A percentile compares a stretch with the other conserved stretches of the same genome.
Evolutionary conservation across 192 early-diverging fungal genomes (phyloP).

Genomic region (Blastocladiella britannica): DNA sequence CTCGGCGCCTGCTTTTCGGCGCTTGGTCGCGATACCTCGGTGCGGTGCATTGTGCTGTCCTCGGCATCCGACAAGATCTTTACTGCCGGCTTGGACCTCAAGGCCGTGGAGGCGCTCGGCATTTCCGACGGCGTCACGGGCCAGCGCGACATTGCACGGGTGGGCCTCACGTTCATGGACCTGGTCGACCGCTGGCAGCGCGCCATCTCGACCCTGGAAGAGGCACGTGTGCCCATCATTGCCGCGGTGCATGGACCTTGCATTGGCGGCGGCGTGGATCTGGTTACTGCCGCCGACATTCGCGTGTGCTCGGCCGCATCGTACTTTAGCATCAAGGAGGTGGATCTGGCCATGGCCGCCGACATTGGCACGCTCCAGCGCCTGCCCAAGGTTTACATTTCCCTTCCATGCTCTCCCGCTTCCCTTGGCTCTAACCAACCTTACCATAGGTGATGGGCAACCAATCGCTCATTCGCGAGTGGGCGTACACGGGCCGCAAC

Average conservation of each 20-base stretch:
- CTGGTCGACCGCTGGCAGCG: constrained; percentile 24
- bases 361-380: constrained; percentile 88
- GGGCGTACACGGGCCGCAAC: constrained; percentile 61
- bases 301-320: constrained; percentile 56
- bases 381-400: constrained; percentile 78
- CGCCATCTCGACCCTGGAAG: constrained; percentile 55
- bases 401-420: too few relatives aligned
- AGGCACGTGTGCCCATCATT: constrained; percentile 72
- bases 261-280: constrained; percentile 69
- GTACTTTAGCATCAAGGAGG: constrained; percentile 73
- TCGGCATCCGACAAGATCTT: constrained; percentile 50
- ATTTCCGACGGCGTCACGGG: not conserved
- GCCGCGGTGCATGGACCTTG: constrained; percentile 66
- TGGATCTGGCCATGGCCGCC: constrained; percentile 82
- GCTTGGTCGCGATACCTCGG: constrained; percentile 35
- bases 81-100: constrained; percentile 78
- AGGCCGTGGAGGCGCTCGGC: constrained; percentile 11
- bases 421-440: constrained; percentile 13
- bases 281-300: constrained; percentile 83
- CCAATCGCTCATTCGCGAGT: constrained; percentile 71
- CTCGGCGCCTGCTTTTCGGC: constrained; percentile 33
- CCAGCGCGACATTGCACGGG: not conserved
- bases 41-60: constrained; percentile 57
- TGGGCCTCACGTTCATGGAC: not conserved
- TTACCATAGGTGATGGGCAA: constrained; percentile 17